phyloP scores from a whole-genome alignment of 768 basidiomycete genomes.

The Boletus tomentosulus region DNA sequence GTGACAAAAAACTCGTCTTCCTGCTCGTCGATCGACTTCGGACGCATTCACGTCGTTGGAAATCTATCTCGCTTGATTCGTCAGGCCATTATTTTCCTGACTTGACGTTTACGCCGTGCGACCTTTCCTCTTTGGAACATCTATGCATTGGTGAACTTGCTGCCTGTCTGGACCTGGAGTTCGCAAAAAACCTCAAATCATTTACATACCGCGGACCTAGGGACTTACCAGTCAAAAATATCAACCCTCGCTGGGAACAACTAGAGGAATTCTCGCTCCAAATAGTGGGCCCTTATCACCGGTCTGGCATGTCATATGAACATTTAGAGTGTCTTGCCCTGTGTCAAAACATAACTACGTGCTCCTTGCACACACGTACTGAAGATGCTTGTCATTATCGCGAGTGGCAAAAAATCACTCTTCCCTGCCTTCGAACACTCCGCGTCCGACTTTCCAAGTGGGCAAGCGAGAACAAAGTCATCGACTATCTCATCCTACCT shows the following conservation, averaged over 20 bases:
- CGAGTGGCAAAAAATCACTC: not conserved
- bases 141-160: conserved; percentile 6
- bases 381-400: too few relatives aligned
- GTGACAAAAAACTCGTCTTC: not conserved
- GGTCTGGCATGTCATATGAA: not conserved
- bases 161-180: conserved; percentile 7
- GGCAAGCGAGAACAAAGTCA: not conserved
- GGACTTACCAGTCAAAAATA: not conserved
- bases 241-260: conserved; percentile 10
- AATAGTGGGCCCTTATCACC: not conserved
- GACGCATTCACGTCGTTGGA: conserved; percentile 16
- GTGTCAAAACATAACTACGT: conserved; percentile 18
- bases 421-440: conserved; percentile 13
- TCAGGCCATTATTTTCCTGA: conserved; percentile 4
- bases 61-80: conserved; percentile 7
- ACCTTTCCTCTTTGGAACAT: conserved; percentile 12
- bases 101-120: conserved; percentile 10
- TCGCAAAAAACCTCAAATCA: conserved; percentile 11
- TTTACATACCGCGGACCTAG: conserved; percentile 12
- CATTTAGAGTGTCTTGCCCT: conserved; percentile 3
- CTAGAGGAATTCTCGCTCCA: conserved; percentile 14
- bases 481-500: conserved; percentile 16
- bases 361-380: conserved; percentile 7
- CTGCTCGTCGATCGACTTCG: conserved; percentile 13
- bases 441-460: conserved; percentile 8